phyloP scores from a whole-genome alignment of 164 flowering plant genomes.

The Houttuynia cordata region DNA sequence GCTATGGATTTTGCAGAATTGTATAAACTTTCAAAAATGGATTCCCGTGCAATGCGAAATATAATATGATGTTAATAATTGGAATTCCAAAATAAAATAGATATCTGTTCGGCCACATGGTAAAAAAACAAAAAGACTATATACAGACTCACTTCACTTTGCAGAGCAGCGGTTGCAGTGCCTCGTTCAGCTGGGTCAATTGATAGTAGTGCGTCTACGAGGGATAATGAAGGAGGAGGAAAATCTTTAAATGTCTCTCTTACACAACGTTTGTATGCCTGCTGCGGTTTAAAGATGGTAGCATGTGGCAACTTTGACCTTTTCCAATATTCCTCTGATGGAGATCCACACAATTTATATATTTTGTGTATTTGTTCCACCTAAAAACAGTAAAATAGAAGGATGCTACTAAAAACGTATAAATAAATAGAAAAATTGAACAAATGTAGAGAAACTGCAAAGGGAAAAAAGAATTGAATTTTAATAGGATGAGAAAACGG shows the following conservation, averaged over 20 bases:
- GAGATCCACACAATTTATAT: constrained; percentile 94
- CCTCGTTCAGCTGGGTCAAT: constrained; percentile 73
- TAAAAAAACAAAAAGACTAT: no score
- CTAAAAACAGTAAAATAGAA: constrained; percentile 18
- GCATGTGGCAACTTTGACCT: constrained; percentile 75
- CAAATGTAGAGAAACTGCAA: no score
- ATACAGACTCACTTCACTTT: constrained; percentile 70
- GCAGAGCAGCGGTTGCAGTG: constrained; percentile 64
- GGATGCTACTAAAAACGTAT: background rate
- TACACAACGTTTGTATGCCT: constrained; percentile 66
- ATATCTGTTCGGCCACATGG: no score
- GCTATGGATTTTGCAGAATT: no score
- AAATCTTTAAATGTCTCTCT: constrained; percentile 71
- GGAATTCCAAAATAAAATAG: background rate
- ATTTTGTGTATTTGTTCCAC: constrained; percentile 96
- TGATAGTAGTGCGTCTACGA: constrained; percentile 69
- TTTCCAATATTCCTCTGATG: constrained; percentile 88
- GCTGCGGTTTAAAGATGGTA: constrained; percentile 79
- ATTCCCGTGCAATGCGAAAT: no score
- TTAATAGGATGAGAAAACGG: no score
- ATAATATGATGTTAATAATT: background rate
- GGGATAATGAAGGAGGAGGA: constrained; percentile 56
- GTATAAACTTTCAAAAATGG: no score
- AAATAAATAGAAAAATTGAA: no score
- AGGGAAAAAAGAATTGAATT: no score